Base-by-base conservation (phyloP, 192 early-diverging fungal genomes). In the Powellomyces hirtus region DNA sequence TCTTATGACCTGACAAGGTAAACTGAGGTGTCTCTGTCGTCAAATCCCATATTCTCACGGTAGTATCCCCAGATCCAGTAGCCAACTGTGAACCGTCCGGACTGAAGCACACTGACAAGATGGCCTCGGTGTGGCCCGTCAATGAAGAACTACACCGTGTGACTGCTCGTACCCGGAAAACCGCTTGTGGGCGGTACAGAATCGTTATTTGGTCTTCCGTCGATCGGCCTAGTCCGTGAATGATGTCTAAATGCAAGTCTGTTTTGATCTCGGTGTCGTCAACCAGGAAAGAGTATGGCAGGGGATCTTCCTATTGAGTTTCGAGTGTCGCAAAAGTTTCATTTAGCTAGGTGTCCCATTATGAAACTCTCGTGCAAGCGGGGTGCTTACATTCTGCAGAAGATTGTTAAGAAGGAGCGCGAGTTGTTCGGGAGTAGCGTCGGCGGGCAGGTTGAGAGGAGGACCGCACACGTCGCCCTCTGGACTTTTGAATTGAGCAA, bases 21-120 rank as follows among this genome's bases (percentile, higher is more conserved):
- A 82, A 79, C 44, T 90, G 81, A 36, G 95, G 95, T n/a, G 97
- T 99, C 68, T 95, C 93, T 0, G 95, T 99, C 58, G 90, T 87
- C 72, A 99, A 70, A 84, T 99, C 97, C 97, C 97, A 99, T 44
- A 99, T 87, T 30, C 95, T 84, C 29, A 99, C 92, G 2, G 93
- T 98, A 0, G 88, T 90, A 75, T 99, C 97, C 26, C 95, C 90
- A 27, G 94, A 96, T 52, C 94, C 97, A 27, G 92, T 92, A n/a
- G 97, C 97, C 64, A 99, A 78, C 77, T 90, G 89, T 0, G 80
- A 76, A 31, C 94, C 94, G 59, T 96, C 91, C 18, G 97, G 97
- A 66, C 88, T 91, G 70, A 99, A 99, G 22, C 84, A 84, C 37
- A 91, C 91, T 3, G 85, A 88, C 16, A 97, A 79, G n/a, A 99